Evolutionary conservation across 345 rosid genomes (phyloP), one percentile per base, ranked within the genome.

Genomic region (Salix dunnii): DNA sequence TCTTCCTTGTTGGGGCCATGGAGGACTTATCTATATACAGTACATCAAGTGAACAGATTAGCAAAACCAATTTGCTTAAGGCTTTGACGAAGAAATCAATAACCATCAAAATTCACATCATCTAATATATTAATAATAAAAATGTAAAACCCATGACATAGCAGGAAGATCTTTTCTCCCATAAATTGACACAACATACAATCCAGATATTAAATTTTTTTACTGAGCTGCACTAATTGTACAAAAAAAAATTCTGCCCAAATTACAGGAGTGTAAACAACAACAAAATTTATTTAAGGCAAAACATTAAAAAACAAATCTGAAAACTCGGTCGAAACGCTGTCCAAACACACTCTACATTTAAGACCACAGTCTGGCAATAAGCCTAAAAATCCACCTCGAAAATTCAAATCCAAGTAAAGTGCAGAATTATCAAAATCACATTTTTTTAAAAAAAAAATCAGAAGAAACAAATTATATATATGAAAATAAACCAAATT

Each of bases 1-100:
- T 93, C 84, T 95, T 95, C 80, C 88, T 90, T 6, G 88, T 31
- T 10, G 99, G 97, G 5, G 96, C 90, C 99, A 92, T 95, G 53
- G 68, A 79, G 31, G 70, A 72, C 65, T 49, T 67, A 62, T 64
- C 84, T 82, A 69, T 73, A 79, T 87, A 81, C 61, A 68, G 36
- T 71, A 77, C 13, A 69, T 35, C 65, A 23, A 73, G 76, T 36
- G 20, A 80, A 33, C 7, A 68, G 63, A 36, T 71, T 43, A 72
- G 67, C 43, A 13, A 70, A 7, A 21, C 1, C 63, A 40, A 73
- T 75, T 17, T 21, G 7, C 25, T 35, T 7, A 25, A 43, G 38
- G 38, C 30, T 18, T 9, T 38, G 2, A 1, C 27, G 35, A 10
- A 3, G 31, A 17, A 2, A 43, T 31, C 36, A 60, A 30, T 63